Percentiles rank a stretch among this genome's conserved stretches.
Conservation (phyloP, 2,329 filamentous ascomycete genomes). For the Colletotrichum gigasporum region DNA sequence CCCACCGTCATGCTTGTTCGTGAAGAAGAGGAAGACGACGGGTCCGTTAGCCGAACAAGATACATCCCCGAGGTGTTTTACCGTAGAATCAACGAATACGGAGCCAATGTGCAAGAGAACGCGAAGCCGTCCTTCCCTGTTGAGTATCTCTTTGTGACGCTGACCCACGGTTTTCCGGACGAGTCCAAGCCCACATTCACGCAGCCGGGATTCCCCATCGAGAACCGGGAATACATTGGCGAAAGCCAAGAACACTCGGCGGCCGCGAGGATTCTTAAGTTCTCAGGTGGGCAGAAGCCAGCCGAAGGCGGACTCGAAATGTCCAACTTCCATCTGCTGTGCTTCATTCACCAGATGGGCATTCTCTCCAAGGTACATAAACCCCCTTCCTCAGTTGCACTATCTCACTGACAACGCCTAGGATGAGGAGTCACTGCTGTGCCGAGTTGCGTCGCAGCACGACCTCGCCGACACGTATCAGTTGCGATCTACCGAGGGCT, state of each 20-base stretch:
- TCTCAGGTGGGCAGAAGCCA: conserved; percentile 66
- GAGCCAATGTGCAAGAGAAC: conserved; percentile 94
- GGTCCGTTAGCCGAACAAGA: conserved; percentile 72
- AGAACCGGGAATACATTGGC: conserved; percentile 89
- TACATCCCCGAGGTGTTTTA: conserved; percentile 99
- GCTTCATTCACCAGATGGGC: conserved; percentile 82
- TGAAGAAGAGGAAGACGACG: conserved; percentile 87
- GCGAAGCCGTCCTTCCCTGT: conserved; percentile 96
- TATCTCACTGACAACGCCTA: conserved; percentile 47
- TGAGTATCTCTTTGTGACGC: conserved; percentile 93
- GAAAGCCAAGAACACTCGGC: conserved; percentile 82
- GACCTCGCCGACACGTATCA: conserved; percentile 84
- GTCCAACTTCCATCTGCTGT: conserved; percentile 95
- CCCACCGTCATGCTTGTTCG: conserved; percentile 94
- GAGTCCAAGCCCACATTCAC: conserved; percentile 81
- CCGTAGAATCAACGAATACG: conserved; percentile 94
- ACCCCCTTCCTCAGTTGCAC: background rate
- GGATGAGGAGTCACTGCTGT: conserved; percentile 90
- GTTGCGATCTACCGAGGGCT: conserved; percentile 86
- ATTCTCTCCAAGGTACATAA: conserved; percentile 83
- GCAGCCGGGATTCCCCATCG: conserved; percentile 81
- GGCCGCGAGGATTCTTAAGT: conserved; percentile 74
- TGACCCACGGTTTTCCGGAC: conserved; percentile 95
- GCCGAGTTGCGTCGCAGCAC: conserved; percentile 83
- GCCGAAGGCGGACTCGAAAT: conserved; percentile 72